Base-by-base conservation (phyloP, 1,284 basidiomycete genomes). In the Papiliotrema fonsecae region DNA sequence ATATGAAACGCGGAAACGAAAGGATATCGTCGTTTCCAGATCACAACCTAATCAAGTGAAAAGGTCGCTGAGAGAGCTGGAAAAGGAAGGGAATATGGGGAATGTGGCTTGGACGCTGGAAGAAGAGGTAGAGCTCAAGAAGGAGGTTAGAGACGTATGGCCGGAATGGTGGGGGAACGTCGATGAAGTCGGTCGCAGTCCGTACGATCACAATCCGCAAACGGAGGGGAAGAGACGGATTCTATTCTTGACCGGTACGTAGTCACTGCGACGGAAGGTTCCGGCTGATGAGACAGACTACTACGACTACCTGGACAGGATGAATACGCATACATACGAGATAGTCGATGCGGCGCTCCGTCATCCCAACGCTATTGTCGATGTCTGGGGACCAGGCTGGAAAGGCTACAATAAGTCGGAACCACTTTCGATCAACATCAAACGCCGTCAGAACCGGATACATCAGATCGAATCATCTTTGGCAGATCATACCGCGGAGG, bases 351-450 rank as follows among this genome's bases (percentile, higher is more conserved):
- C 73, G 1, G 67, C 72, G 2, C 47, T 73, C 4, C 70, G 73
- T 0, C 67, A 73, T 55, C 72, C 70, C 0, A 52, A 64, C 10
- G 38, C 70, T 13, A 58, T 57, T 14, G 62, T 68, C 18, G 70
- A 71, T 42, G 70, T 74, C 25, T 75, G 71, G 71, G 73, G 73
- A 11, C 73, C 73, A 11, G 62, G 64, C 1, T 75, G 73, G 73
- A 56, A 56, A 32, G 67, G 64, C 19, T 75, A 70, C 58, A 62
- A 74, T 49, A 46, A 50, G 13, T 49, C 52, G 3, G 49, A 70
- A 7, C 56, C 69, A 1, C 50, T 75, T 4, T 67, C 67, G 6
- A 59, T 56, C 31, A 74, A 75, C 41, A 43, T 73, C n/a, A 52
- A 60, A 28, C 61, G 65, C 18, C 49, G 70, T 11, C 56, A 65